phyloP scores from a whole-genome alignment of 2,329 filamentous ascomycete species.

The Corynespora cassiicola region DNA sequence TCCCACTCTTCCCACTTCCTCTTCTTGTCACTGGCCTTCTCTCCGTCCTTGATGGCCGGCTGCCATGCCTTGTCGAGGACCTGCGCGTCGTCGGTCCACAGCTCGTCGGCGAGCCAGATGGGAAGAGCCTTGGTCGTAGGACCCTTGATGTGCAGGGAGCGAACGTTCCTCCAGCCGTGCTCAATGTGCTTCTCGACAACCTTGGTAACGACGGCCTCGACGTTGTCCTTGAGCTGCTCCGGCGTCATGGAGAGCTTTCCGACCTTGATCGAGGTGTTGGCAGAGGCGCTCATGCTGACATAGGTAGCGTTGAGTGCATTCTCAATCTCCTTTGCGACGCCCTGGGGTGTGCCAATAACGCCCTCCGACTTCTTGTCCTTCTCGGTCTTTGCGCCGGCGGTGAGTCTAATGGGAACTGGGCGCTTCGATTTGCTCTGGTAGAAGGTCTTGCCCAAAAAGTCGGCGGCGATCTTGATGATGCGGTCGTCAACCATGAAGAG shows the following conservation, averaged over 20 bases:
- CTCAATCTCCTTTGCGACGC: conserved; percentile 81
- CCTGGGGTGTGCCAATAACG: conserved; percentile 63
- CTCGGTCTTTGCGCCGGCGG: conserved; percentile 68
- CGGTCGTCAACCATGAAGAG: conserved; percentile 93
- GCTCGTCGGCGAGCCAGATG: conserved; percentile 91
- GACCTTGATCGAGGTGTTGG: conserved; percentile 81
- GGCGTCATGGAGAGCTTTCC: conserved; percentile 77
- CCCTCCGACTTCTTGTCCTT: conserved; percentile 49
- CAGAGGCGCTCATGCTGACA: conserved; percentile 78
- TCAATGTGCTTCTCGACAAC: conserved; percentile 82
- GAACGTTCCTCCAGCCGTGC: conserved; percentile 86
- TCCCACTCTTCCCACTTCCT: conserved; percentile 48
- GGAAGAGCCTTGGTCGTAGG: conserved; percentile 86
- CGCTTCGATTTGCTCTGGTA: conserved; percentile 85
- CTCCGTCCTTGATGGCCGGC: conserved; percentile 30
- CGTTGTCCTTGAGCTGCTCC: conserved; percentile 80
- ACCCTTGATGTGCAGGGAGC: conserved; percentile 87
- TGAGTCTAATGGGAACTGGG: conserved; percentile 81
- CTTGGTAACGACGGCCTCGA: conserved; percentile 67
- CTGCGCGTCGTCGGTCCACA: conserved; percentile 82
- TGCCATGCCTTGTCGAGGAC: conserved; percentile 64
- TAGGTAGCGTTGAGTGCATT: conserved; percentile 78
- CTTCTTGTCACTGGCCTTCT: conserved; percentile 39
- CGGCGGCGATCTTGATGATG: conserved; percentile 75
- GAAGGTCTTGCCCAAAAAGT: conserved; percentile 87